A percentile compares a stretch with the other conserved stretches of the same genome.
Conservation (phyloP, 176 grass and related monocot genomes). For the Saccharum officinarum region DNA sequence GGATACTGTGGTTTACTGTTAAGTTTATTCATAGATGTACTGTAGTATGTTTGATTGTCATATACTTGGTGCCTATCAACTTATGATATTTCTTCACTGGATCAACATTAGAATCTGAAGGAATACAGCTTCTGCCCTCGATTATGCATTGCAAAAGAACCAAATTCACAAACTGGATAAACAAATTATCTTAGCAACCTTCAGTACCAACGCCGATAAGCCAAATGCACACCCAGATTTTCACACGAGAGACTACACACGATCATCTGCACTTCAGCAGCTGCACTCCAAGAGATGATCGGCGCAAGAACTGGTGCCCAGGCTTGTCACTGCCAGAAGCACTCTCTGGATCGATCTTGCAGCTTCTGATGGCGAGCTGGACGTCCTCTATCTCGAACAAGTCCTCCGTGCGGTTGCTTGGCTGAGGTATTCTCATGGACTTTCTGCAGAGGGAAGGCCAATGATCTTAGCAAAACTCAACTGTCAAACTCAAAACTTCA, state of each 20-base stretch:
- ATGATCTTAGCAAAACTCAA: not conserved
- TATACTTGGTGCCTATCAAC: not conserved
- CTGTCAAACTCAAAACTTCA: not conserved
- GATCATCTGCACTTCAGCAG: not conserved
- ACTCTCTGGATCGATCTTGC: conserved; percentile 5
- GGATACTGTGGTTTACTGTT: not conserved
- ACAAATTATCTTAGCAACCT: not conserved
- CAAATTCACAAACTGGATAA: not conserved
- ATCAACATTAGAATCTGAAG: not conserved
- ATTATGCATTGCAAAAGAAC: not conserved
- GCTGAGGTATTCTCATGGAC: conserved; percentile 45
- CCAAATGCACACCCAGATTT: not conserved
- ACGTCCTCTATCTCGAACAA: conserved; percentile 62
- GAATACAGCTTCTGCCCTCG: not conserved
- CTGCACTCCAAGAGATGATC: conserved; percentile 58
- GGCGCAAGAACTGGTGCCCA: conserved; percentile 25
- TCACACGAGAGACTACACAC: not conserved
- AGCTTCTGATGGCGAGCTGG: conserved; percentile 31
- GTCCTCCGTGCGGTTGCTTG: conserved; percentile 26
- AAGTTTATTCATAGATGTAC: not conserved
- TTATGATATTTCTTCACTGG: not conserved
- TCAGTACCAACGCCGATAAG: not conserved
- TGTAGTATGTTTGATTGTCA: not conserved
- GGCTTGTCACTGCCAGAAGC: not conserved
- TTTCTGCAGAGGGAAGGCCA: conserved; percentile 33